Conservation (phyloP, 306 rosid species). For the Vigna hirtella region DNA sequence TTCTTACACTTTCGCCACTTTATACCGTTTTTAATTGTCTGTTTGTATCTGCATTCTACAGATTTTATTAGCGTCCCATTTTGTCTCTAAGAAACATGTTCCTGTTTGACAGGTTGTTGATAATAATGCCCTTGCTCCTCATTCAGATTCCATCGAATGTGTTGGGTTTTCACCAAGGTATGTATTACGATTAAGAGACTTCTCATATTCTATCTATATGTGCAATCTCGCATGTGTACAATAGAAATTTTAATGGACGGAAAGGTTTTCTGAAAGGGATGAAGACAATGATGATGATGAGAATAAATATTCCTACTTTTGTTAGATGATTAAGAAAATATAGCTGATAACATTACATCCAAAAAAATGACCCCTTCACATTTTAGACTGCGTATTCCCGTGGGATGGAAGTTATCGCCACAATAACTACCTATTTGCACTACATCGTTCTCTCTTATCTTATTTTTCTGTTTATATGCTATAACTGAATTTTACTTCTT, state of each 20-base stretch:
- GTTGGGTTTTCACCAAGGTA: slow-evolving; percentile 78
- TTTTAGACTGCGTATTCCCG: no score
- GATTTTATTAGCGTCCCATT: slow-evolving; percentile 22
- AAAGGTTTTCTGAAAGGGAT: neutral
- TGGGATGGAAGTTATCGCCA: no score
- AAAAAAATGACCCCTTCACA: no score
- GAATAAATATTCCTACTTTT: no score
- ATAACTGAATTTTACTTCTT: no score
- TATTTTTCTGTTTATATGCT: no score
- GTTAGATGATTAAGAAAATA: no score
- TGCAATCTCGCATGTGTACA: slow-evolving; percentile 26
- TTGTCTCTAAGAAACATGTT: slow-evolving; percentile 38
- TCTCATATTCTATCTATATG: slow-evolving; percentile 24
- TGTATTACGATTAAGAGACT: slow-evolving; percentile 27
- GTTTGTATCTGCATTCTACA: slow-evolving; percentile 35
- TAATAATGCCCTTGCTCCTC: slow-evolving; percentile 62
- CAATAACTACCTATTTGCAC: no score
- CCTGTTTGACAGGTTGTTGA: slow-evolving; percentile 69
- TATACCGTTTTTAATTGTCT: slow-evolving; percentile 11
- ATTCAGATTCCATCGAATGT: slow-evolving; percentile 81
- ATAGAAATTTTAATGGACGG: neutral
- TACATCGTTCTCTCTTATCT: no score
- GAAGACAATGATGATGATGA: neutral
- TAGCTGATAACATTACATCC: no score
- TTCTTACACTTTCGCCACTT: slow-evolving; percentile 8